Conservation (phyloP, 2,329 filamentous ascomycete genomes). For the Paecilomyces dactylethromorphus region DNA sequence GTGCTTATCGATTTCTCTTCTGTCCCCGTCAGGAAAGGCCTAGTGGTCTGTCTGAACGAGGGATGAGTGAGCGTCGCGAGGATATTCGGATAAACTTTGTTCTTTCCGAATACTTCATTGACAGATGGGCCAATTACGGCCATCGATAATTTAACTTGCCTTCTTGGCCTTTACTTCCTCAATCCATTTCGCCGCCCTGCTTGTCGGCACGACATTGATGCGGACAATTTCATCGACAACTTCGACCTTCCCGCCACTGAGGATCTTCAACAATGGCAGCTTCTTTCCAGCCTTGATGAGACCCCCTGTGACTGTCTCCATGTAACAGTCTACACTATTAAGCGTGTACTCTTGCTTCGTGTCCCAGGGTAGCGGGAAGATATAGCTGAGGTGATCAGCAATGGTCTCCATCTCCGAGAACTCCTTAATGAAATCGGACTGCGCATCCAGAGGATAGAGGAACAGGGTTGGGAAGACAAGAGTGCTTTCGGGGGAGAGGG, state of each 20-base stretch:
- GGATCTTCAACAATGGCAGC: slow-evolving; percentile 65
- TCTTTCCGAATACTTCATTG: neutral
- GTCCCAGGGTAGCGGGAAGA: slow-evolving; percentile 89
- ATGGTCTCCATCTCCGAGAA: slow-evolving; percentile 73
- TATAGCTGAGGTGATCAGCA: slow-evolving; percentile 71
- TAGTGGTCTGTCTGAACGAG: neutral
- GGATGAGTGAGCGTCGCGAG: neutral
- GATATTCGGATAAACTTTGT: neutral
- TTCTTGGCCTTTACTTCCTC: slow-evolving; percentile 76
- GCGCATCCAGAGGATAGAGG: slow-evolving; percentile 73
- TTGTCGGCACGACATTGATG: slow-evolving; percentile 74
- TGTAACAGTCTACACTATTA: slow-evolving; percentile 71
- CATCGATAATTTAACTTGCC: neutral
- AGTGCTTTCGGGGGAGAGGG: slow-evolving; percentile 63
- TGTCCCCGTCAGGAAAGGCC: neutral
- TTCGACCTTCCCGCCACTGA: slow-evolving; percentile 72
- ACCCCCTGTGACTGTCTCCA: slow-evolving; percentile 74
- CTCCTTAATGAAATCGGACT: slow-evolving; percentile 86
- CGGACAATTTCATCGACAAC: slow-evolving; percentile 78
- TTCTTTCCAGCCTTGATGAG: slow-evolving; percentile 88
- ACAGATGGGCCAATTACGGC: neutral
- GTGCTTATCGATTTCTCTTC: too few species aligned
- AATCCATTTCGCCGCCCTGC: slow-evolving; percentile 67
- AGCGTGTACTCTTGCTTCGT: slow-evolving; percentile 57
- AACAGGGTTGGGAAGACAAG: slow-evolving; percentile 74